A percentile compares a stretch with the other conserved stretches of the same genome.
These are phyloP conservation scores for Salix koriyanagi DNA, from an alignment of 345 rosid species.

Conservation along the genomic window DNA sequence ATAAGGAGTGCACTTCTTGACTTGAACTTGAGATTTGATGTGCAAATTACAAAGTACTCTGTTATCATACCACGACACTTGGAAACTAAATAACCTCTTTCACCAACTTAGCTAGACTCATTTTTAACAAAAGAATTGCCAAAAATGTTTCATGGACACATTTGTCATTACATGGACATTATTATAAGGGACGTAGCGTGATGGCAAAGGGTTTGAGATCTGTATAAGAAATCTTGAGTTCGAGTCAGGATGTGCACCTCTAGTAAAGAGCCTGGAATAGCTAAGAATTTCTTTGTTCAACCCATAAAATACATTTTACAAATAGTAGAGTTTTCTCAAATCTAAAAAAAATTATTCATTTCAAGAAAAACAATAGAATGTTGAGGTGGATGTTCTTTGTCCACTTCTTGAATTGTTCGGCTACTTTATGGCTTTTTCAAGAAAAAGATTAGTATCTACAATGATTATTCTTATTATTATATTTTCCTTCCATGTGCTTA, in stretches of 20 bases:
- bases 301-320: too few relatives aligned
- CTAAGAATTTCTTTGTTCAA: accelerated
- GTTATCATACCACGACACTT: too few relatives aligned
- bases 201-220: accelerated
- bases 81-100: neutral
- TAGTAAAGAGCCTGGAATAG: accelerated
- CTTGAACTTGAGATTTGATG: too few relatives aligned
- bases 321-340: too few relatives aligned
- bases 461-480: neutral
- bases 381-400: neutral
- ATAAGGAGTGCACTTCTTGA: accelerated
- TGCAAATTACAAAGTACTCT: too few relatives aligned
- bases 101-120: neutral
- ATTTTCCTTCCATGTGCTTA: neutral
- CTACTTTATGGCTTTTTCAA: neutral
- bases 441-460: neutral
- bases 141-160: neutral
- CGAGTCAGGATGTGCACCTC: too few relatives aligned
- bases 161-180: too few relatives aligned
- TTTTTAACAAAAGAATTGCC: neutral
- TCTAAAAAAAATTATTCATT: too few relatives aligned
- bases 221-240: too few relatives aligned
- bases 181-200: too few relatives aligned
- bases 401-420: neutral
- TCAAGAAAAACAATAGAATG: neutral